Evolutionary conservation across 2,329 filamentous ascomycete genomes (phyloP), one percentile per base, ranked within the genome.

Genomic region (Arthrobotrys iridis): DNA sequence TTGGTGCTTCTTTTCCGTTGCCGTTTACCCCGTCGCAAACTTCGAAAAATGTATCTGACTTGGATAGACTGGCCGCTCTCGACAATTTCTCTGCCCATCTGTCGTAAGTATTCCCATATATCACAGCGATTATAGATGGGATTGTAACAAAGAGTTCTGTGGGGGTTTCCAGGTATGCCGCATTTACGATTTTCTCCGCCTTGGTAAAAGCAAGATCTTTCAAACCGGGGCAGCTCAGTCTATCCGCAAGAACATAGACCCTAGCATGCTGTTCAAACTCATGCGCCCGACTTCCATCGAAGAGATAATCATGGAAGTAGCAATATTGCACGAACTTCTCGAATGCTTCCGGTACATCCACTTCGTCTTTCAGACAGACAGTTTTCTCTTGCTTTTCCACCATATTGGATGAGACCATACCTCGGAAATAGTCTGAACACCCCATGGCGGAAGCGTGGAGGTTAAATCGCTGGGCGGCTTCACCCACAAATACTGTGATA

Each of bases 301-400:
- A 65, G 13, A 15, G 3, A 8, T 73, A 73, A 13, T 73, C 52
- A 2, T 20, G 40, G 8, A 73, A 48, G 28, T 73, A 73, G n/a
- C 68, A 73, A 13, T 65, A 65, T 37, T 73, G 68, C 10, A 65
- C 46, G 26, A 73, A 73, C 4, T 20, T 33, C 0, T 59, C 30
- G 20, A 73, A 65, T 22, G 68, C 60, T 6, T 59, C 50, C 1
- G 33, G 18, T 6, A 46, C 37, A n/a, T 73, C 68, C 0, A 65
- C 50, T n/a, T 64, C 59, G 5, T n/a, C 35, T 0, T 50, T 33
- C 4, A 73, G 24, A 8, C 43, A 8, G 0, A 65, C 68, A 7
- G 18, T 22, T 20, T 60, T 65, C 6, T 65, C 52, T 3, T 22
- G 60, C 3, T 22, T 10, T 28, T 73, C 68, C 13, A 43, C 40